A percentile compares a stretch with the other conserved stretches of the same genome.
Conservation (phyloP, 139 green algal genomes). For the Desmodesmus armatus region DNA sequence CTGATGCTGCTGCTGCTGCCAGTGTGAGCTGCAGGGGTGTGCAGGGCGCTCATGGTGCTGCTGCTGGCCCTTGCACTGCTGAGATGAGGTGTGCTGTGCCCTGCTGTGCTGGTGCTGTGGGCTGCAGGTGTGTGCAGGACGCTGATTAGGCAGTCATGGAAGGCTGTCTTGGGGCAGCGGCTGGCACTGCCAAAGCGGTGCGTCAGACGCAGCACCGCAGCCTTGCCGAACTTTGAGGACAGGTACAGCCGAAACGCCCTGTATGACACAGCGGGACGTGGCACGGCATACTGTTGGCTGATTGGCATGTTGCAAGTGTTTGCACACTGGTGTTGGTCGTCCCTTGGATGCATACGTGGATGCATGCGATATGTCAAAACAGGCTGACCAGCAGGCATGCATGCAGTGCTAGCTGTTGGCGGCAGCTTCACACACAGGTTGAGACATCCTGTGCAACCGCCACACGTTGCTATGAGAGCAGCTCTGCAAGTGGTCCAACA, state of each 20-base stretch:
- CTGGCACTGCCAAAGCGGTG: constrained; percentile 45
- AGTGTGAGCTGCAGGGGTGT: background rate
- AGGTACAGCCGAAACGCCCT: constrained; percentile 76
- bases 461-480: too few relatives aligned
- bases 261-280: background rate
- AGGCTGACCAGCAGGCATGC: too few relatives aligned
- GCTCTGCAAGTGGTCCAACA: too few relatives aligned
- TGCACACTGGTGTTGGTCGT: too few relatives aligned
- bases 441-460: too few relatives aligned
- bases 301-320: too few relatives aligned
- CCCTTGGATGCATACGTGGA: too few relatives aligned
- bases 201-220: constrained; percentile 55
- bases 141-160: constrained; percentile 15
- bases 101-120: background rate
- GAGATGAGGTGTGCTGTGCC: background rate
- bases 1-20: too few relatives aligned
- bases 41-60: background rate
- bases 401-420: too few relatives aligned
- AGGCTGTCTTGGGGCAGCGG: background rate
- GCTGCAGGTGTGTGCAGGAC: constrained; percentile 37
- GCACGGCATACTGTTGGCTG: too few relatives aligned
- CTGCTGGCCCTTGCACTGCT: background rate
- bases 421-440: too few relatives aligned
- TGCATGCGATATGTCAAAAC: too few relatives aligned
- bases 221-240: constrained; percentile 74